Evolutionary conservation across 345 rosid genomes (phyloP).

Genomic region (Eucalyptus marginata): DNA sequence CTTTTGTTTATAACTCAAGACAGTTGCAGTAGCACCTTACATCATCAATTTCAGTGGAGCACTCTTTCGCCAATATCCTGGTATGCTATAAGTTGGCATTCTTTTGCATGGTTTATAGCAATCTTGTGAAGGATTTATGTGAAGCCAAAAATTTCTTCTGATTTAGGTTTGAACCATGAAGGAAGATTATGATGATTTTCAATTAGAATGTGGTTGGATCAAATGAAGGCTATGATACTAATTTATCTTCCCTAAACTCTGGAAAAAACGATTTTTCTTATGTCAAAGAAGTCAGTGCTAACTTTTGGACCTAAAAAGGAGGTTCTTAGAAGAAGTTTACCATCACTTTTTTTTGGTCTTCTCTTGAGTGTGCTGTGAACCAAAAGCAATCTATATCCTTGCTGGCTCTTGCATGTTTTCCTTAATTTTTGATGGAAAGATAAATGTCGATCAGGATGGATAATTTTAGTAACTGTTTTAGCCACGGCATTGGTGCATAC

Average conservation of each 20-base stretch:
- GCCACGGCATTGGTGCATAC: neutral
- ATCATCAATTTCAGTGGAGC: constrained; percentile 85
- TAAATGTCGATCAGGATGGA: neutral
- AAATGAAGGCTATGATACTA: neutral
- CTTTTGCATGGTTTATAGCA: neutral
- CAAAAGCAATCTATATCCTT: neutral
- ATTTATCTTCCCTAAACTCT: neutral
- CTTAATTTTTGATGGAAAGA: neutral
- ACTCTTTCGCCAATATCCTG: constrained; percentile 87
- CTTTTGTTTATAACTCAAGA: constrained; percentile 36
- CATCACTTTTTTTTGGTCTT: neutral
- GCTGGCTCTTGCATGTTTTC: neutral
- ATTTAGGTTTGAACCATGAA: neutral
- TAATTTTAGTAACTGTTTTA: neutral
- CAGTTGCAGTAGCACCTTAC: constrained; percentile 87
- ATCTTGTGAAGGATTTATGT: neutral
- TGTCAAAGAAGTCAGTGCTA: neutral
- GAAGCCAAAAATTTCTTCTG: neutral
- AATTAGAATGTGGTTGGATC: neutral
- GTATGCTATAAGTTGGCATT: constrained; percentile 14
- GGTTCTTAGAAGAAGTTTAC: neutral
- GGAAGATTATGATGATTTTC: neutral
- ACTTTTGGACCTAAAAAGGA: neutral
- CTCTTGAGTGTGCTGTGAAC: neutral
- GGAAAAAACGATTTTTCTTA: neutral